These are phyloP conservation scores for Exophiala viscosa DNA, from an alignment of 2,329 filamentous ascomycete species.

Conservation along the genomic window DNA sequence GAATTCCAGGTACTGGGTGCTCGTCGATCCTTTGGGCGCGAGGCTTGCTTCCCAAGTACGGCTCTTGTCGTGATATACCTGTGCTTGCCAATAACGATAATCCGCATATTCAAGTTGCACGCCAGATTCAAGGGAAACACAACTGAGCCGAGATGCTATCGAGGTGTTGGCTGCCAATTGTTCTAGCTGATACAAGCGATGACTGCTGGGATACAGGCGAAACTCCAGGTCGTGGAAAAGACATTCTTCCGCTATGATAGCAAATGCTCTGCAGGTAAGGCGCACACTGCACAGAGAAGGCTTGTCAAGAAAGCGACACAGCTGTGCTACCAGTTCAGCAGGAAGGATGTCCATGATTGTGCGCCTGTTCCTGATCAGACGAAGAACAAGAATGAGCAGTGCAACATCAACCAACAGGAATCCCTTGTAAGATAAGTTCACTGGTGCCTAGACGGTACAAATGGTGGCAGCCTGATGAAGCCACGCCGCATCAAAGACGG, in stretches of 20 bases:
- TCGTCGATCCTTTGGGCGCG: constrained; percentile 3
- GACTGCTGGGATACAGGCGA: constrained; percentile 18
- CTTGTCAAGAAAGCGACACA: constrained; percentile 17
- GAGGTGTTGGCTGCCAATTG: constrained; percentile 12
- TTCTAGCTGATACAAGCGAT: constrained; percentile 15
- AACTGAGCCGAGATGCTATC: constrained; percentile 16
- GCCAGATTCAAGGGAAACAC: constrained; percentile 19
- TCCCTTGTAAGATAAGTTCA: neutral
- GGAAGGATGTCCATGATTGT: constrained; percentile 20
- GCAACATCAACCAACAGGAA: neutral
- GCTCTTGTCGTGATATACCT: constrained; percentile 18
- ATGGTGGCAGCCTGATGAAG: constrained; percentile 4
- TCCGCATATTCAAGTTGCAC: constrained; percentile 24
- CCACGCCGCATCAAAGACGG: no score
- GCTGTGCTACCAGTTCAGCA: constrained; percentile 14
- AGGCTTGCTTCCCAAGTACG: constrained; percentile 13
- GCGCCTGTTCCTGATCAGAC: neutral
- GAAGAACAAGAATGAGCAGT: neutral
- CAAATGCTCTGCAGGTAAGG: constrained; percentile 17
- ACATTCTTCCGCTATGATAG: constrained; percentile 11
- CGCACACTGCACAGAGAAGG: constrained; percentile 15
- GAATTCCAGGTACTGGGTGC: constrained; percentile 16
- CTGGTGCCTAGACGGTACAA: neutral
- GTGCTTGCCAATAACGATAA: constrained; percentile 23
- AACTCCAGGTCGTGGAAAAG: constrained; percentile 25